phyloP scores from a whole-genome alignment of 139 green algal species.

The Chlamydomonas sp. region DNA sequence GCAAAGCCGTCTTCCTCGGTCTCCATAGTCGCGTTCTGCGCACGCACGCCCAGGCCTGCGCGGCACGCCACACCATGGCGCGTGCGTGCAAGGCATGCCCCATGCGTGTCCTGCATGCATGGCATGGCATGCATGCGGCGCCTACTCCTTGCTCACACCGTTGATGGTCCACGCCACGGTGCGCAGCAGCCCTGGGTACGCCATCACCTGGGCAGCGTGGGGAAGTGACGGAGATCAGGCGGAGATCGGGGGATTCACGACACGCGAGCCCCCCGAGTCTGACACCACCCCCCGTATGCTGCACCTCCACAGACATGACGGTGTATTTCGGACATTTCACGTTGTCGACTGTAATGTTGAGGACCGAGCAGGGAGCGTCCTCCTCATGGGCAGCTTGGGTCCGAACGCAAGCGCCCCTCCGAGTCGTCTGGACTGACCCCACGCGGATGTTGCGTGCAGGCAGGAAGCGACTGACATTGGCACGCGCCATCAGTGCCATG shows the following conservation, averaged over 20 bases:
- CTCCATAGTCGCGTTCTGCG: constrained; percentile 6
- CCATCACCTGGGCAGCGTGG: not conserved
- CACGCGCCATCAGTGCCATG: no score
- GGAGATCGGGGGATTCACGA: not conserved
- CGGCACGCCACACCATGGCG: no score
- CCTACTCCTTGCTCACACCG: not conserved
- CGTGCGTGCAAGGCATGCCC: not conserved
- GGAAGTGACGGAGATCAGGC: not conserved
- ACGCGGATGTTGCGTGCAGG: no score
- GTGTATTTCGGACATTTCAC: constrained; percentile 1
- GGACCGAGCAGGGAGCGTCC: not conserved
- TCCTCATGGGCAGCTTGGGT: constrained; percentile 7
- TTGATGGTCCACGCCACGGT: constrained; percentile 5
- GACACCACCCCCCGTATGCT: no score
- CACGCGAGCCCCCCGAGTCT: not conserved
- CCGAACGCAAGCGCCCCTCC: no score
- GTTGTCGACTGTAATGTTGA: not conserved
- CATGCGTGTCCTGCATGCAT: not conserved
- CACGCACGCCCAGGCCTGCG: not conserved
- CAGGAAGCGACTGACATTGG: no score
- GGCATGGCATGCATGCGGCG: not conserved
- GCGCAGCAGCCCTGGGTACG: not conserved
- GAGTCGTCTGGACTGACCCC: no score
- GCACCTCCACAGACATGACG: constrained; percentile 2
- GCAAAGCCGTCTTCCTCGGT: constrained; percentile 2